Evolutionary conservation across 306 rosid species (phyloP).

Genomic region (Inga oerstediana): DNA sequence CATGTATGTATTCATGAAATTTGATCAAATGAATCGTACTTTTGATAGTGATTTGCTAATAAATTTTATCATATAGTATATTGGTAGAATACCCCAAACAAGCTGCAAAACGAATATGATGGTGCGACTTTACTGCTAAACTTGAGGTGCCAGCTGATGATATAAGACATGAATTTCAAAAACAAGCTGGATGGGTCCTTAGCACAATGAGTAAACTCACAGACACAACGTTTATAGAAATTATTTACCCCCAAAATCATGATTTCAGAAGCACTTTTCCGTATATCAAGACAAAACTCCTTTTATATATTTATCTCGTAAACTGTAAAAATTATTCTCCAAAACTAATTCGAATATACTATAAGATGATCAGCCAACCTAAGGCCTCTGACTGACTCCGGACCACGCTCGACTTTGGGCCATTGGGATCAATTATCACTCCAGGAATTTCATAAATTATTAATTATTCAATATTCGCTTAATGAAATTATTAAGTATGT

Average conservation of each 20-base stretch:
- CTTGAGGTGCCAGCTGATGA: background rate
- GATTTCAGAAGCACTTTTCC: too few relatives aligned
- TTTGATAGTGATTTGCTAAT: background rate
- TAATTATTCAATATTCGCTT: background rate
- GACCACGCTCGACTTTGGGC: background rate
- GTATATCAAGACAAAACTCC: too few relatives aligned
- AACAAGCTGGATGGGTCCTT: too few relatives aligned
- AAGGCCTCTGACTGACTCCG: background rate
- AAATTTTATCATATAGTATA: background rate
- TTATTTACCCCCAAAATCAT: background rate
- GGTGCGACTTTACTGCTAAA: background rate
- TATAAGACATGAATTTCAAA: background rate
- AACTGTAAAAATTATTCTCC: too few relatives aligned
- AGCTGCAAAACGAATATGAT: background rate
- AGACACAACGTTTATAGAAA: background rate
- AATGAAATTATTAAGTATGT: background rate
- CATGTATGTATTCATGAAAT: background rate
- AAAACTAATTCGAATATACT: too few relatives aligned
- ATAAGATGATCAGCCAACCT: background rate
- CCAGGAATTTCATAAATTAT: background rate
- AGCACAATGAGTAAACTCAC: background rate
- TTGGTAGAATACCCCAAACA: too few relatives aligned
- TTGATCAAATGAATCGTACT: background rate
- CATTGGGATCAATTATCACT: background rate
- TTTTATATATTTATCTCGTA: too few relatives aligned